Evolutionary conservation across 2,329 filamentous ascomycete species (phyloP), one percentile per base, ranked within the genome.

Genomic region (Aspergillus spinulosporus): DNA sequence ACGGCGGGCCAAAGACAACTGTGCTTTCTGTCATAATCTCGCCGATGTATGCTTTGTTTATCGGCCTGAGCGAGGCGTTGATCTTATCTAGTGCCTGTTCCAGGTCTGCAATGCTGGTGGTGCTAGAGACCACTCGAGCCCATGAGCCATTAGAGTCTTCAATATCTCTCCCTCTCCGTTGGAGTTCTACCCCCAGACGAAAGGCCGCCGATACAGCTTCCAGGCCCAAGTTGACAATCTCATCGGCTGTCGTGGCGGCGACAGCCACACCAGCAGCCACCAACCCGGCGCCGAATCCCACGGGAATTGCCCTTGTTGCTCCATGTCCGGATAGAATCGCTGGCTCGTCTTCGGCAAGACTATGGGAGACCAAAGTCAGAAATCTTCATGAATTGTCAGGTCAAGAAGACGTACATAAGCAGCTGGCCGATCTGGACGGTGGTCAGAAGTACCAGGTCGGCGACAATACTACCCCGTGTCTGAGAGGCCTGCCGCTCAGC

Each of bases 361-460:
- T 52, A 31, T 5, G 14, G 7, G 9, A 9, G 3, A 36, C 4
- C 6, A 37, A 4, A 7, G 28, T 46, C 34, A 28, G 29, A 39
- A 2, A 12, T 5, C n/a, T 36, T 26, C 8, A n/a, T 1, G 26
- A 7, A 3, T 26, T 28, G 3, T 9, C 11, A 12, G 21, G 8
- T 4, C n/a, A 6, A 6, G 8, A 4, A 6, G 9, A 46, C 50
- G 28, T 43, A 52, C 50, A 52, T 40, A 6, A 52, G 50, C 7
- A 52, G n/a, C 50, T 52, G 26, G 42, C 50, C 50, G 5, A 52
- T 46, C 42, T 52, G 50, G 12, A 37, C 26, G 0, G 42, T 32
- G 4, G 50, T 39, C n/a, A 52, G 29, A 9, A 52, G 42, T 3
- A 46, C 40, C 9, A 43, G 37, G 21, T 32, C 42, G 15, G 31